A percentile compares a stretch with the other conserved stretches of the same genome.
Evolutionary conservation across 768 basidiomycete genomes (phyloP).

Genomic region (Tylopilus intermedius): DNA sequence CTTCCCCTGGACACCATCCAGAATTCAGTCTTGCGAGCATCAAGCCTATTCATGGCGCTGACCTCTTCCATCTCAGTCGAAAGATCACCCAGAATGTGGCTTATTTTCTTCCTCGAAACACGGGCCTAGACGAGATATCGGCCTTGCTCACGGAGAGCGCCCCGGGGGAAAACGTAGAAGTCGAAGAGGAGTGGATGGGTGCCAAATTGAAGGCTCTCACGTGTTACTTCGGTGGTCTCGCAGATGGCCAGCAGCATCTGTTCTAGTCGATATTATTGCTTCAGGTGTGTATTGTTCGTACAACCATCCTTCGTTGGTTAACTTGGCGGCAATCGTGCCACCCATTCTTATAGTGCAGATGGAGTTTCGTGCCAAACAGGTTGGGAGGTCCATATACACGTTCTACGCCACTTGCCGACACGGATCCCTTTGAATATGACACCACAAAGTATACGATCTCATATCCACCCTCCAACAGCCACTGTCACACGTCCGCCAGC

Average conservation of each 20-base stretch:
- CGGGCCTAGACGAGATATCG: conserved; percentile 67
- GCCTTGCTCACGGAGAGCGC: conserved; percentile 33
- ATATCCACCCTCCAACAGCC: too few relatives aligned
- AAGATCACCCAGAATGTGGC: conserved; percentile 78
- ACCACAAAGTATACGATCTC: too few relatives aligned
- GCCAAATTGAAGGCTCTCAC: conserved; percentile 89
- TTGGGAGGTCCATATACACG: too few relatives aligned
- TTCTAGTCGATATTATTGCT: conserved; percentile 32
- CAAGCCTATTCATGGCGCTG: conserved; percentile 74
- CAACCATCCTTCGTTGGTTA: too few relatives aligned
- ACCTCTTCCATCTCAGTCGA: conserved; percentile 73
- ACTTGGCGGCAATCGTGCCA: too few relatives aligned
- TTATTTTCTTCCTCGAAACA: conserved; percentile 85
- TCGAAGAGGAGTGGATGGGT: conserved; percentile 98
- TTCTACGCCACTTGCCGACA: too few relatives aligned
- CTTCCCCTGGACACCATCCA: conserved; percentile 33
- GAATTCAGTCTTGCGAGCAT: conserved; percentile 69
- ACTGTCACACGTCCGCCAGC: too few relatives aligned
- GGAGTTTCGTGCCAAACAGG: too few relatives aligned
- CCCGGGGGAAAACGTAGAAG: conserved; percentile 62
- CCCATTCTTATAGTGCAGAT: too few relatives aligned
- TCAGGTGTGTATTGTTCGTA: too few relatives aligned
- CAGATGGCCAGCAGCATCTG: conserved; percentile 56
- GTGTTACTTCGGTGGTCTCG: conserved; percentile 89
- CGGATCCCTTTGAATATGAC: too few relatives aligned